Conservation (phyloP, 2,329 filamentous ascomycete species). For the Ramularia endophylla region DNA sequence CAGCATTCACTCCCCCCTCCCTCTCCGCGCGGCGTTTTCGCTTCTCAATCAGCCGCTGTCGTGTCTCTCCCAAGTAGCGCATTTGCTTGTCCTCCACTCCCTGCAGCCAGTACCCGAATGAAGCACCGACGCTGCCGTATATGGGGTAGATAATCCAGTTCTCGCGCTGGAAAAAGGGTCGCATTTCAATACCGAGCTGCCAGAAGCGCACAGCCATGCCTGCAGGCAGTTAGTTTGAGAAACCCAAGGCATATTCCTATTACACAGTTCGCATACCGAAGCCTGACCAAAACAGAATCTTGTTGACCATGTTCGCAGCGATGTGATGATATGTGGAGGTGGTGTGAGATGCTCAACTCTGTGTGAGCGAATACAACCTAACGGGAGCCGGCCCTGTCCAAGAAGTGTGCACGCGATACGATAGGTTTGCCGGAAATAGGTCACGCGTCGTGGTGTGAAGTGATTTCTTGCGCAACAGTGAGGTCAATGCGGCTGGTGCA, state of each 20-base stretch:
- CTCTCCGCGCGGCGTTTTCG: constrained; percentile 68
- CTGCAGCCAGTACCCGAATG: constrained; percentile 96
- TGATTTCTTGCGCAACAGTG: too few relatives aligned
- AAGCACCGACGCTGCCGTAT: constrained; percentile 77
- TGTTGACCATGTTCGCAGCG: constrained; percentile 42
- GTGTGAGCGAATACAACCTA: too few relatives aligned
- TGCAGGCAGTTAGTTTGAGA: constrained; percentile 35
- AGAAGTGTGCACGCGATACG: too few relatives aligned
- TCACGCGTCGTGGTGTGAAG: too few relatives aligned
- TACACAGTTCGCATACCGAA: constrained; percentile 64
- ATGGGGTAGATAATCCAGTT: constrained; percentile 88
- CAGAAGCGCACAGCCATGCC: constrained; percentile 88
- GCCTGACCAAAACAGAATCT: constrained; percentile 76
- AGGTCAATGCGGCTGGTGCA: too few relatives aligned
- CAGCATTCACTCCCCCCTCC: constrained; percentile 41
- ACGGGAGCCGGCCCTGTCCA: too few relatives aligned
- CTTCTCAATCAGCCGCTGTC: constrained; percentile 81
- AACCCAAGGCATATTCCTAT: background rate
- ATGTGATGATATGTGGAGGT: background rate
- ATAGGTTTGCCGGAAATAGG: too few relatives aligned
- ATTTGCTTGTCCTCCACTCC: constrained; percentile 81
- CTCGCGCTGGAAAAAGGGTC: constrained; percentile 78
- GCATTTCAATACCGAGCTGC: constrained; percentile 98
- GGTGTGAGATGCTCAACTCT: too few relatives aligned
- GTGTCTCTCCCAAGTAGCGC: constrained; percentile 69